Percentiles rank a stretch among this genome's conserved stretches.
These are phyloP conservation scores for Amanita pallidorosea DNA, from an alignment of 768 basidiomycete species.

Conservation along the genomic window DNA sequence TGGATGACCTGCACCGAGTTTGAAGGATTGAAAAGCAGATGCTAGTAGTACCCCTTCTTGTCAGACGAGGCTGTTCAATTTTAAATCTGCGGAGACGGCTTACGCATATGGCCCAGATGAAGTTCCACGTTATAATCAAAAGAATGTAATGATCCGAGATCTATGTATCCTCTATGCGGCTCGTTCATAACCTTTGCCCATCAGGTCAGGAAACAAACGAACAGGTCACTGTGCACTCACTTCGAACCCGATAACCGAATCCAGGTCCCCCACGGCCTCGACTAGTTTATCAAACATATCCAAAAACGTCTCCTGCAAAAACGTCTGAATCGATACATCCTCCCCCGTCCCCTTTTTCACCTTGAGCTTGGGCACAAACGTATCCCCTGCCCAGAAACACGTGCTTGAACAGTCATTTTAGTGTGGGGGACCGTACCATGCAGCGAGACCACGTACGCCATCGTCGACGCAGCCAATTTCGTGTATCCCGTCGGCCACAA, in stretches of 20 bases:
- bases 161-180: slow-evolving; percentile 88
- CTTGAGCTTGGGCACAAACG: slow-evolving; percentile 68
- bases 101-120: slow-evolving; percentile 70
- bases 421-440: too few species aligned
- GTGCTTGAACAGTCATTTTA: slow-evolving; percentile 38
- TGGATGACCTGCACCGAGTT: slow-evolving; percentile 83
- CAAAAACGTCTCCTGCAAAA: slow-evolving; percentile 74
- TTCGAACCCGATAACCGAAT: slow-evolving; percentile 84
- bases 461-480: slow-evolving; percentile 86
- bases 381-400: slow-evolving; percentile 87
- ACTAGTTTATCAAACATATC: slow-evolving; percentile 66
- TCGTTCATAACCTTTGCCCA: slow-evolving; percentile 77
- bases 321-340: slow-evolving; percentile 62
- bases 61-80: neutral
- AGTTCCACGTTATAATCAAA: slow-evolving; percentile 96
- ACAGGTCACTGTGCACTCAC: slow-evolving; percentile 28
- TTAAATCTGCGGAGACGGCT: slow-evolving; percentile 18
- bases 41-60: slow-evolving; percentile 30
- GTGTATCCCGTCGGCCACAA: slow-evolving; percentile 93
- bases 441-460: slow-evolving; percentile 50
- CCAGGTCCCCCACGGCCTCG: slow-evolving; percentile 57
- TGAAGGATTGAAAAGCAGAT: slow-evolving; percentile 80
- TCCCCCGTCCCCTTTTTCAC: slow-evolving; percentile 36
- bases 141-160: slow-evolving; percentile 65
- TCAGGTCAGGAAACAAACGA: neutral